These are phyloP conservation scores for Trichoderma pleuroti DNA, from an alignment of 2,329 filamentous ascomycete species.

Conservation along the genomic window DNA sequence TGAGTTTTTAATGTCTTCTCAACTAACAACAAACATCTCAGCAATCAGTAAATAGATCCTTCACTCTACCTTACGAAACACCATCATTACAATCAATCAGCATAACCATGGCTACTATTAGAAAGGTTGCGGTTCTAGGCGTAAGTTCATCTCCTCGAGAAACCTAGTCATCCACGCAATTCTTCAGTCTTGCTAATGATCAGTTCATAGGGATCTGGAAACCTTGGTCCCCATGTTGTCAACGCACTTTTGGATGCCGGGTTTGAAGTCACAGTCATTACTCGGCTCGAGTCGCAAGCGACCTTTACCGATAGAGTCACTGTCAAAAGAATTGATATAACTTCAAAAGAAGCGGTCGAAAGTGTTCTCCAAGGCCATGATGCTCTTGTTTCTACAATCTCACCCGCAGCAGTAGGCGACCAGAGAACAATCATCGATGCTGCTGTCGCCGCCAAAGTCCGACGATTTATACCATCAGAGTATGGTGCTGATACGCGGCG, in stretches of 20 bases:
- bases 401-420: neutral
- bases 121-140: neutral
- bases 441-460: neutral
- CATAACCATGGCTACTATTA: neutral
- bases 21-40: neutral
- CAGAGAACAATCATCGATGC: neutral
- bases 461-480: neutral
- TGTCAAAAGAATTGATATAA: neutral
- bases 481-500: neutral
- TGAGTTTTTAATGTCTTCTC: neutral
- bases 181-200: neutral
- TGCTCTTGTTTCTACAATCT: constrained; percentile 4
- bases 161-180: neutral
- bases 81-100: neutral
- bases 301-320: neutral
- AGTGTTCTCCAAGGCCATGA: neutral
- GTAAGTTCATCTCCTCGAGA: neutral
- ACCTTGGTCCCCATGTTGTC: neutral
- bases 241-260: neutral
- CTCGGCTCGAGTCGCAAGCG: neutral
- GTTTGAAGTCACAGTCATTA: neutral
- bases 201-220: neutral
- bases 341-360: neutral
- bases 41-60: neutral
- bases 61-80: neutral